Base-by-base conservation (phyloP, 2,329 filamentous ascomycete species). In the Colletotrichum tofieldiae region DNA sequence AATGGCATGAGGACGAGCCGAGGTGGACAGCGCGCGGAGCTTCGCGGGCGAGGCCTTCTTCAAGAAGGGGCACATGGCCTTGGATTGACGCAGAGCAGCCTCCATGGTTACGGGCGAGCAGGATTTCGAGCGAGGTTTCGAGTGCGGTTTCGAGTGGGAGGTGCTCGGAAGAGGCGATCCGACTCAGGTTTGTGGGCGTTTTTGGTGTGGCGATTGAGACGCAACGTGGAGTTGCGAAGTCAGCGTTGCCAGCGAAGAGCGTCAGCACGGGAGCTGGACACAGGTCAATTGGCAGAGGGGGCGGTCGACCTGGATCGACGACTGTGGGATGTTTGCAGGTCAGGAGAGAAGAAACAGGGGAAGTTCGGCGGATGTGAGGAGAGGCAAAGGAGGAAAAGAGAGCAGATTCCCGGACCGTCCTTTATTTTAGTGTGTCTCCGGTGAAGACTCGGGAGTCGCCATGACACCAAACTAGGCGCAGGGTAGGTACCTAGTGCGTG, bases 21-120 rank as follows among this genome's bases (percentile, higher is more conserved):
- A 89, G 72, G 93, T 94, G 60, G 93, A 97, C 80, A 99, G 90
- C 71, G 95, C 93, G 77, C 96, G 95, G 75, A 99, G 91, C 68
- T 95, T 95, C 77, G 95, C 93, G 77, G 96, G 94, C 47, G 95
- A 96, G 45, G 96, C 96, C 85, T 95, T 94, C 88, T 95, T 96
- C 84, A 99, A 88, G 86, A 99, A 99, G 67, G 96, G 96, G 86
- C 96, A 99, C 92, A 99, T 93, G 81, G 93, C 91, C 89, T 95
- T 95, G 82, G 95, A 98, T 85, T 98, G 95, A 83, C 94, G 94
- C 79, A 98, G 91, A 78, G 98, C 92, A 79, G 94, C 90, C 88
- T 99, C 96, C 96, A 99, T 99, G 79, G 74, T 81, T 76, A 72
- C 23, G 60, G 58, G 41, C 9, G 32, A 47, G 35, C 61, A 47